phyloP scores from a whole-genome alignment of 2,329 filamentous ascomycete genomes.

The Thelonectria blattea region DNA sequence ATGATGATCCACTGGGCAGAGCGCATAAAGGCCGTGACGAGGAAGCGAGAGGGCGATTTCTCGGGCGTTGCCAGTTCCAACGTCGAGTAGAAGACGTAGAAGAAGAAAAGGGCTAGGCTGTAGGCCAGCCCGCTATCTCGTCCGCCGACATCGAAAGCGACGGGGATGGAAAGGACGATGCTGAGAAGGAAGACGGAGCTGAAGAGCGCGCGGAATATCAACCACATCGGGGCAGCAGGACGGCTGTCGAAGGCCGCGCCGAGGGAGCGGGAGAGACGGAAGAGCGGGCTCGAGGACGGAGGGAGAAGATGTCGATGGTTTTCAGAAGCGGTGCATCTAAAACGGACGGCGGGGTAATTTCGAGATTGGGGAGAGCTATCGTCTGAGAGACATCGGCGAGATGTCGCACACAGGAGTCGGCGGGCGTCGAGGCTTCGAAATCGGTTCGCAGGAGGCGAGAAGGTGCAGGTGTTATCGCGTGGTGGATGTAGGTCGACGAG shows the following conservation, averaged over 20 bases:
- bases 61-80: conserved; percentile 83
- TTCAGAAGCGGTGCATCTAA: conserved; percentile 27
- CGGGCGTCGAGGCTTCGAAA: conserved; percentile 12
- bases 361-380: conserved; percentile 1
- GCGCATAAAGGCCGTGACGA: conserved; percentile 71
- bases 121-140: conserved; percentile 93
- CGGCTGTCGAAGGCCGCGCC: conserved; percentile 39
- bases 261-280: conserved; percentile 26
- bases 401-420: conserved; percentile 31
- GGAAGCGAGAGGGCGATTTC: conserved; percentile 74
- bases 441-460: conserved; percentile 5
- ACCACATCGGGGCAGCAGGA: conserved; percentile 69
- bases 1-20: conserved; percentile 87
- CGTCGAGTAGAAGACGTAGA: conserved; percentile 88
- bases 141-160: conserved; percentile 97
- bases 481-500: conserved; percentile 10
- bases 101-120: conserved; percentile 84
- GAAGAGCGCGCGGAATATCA: conserved; percentile 79
- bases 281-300: conserved; percentile 20
- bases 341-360: conserved; percentile 22
- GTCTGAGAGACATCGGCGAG: conserved; percentile 19
- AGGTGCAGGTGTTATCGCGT: conserved; percentile 12
- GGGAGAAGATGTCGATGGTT: background rate
- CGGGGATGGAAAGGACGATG: conserved; percentile 93
- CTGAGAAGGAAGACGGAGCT: conserved; percentile 86